phyloP scores from a whole-genome alignment of 768 basidiomycete species.

The Mycena galericulata region DNA sequence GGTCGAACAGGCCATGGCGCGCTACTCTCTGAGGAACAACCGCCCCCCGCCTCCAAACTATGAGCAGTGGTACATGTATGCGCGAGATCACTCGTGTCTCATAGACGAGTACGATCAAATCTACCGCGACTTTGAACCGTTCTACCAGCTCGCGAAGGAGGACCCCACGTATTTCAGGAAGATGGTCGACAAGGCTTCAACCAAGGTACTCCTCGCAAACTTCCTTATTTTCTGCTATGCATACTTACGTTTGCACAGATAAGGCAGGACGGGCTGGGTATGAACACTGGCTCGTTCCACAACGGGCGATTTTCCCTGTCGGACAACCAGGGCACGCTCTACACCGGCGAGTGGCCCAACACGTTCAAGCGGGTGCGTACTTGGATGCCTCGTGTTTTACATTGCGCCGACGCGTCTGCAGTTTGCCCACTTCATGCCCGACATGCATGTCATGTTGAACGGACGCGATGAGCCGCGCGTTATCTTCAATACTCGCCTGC shows the following conservation, averaged over 20 bases:
- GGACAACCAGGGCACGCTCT: conserved; percentile 30
- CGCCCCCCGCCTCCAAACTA: conserved; percentile 32
- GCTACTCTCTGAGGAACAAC: conserved; percentile 31
- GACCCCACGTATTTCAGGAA: conserved; percentile 31
- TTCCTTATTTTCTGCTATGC: background rate
- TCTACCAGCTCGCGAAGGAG: conserved; percentile 34
- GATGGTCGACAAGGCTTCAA: conserved; percentile 23
- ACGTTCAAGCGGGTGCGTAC: conserved; percentile 26
- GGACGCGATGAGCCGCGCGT: conserved; percentile 37
- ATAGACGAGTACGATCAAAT: conserved; percentile 37
- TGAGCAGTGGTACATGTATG: conserved; percentile 32
- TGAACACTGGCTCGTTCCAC: conserved; percentile 28
- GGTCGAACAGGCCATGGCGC: conserved; percentile 29
- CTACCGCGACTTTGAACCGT: conserved; percentile 34
- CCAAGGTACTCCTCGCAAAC: background rate
- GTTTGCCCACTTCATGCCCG: conserved; percentile 28
- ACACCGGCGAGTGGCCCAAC: conserved; percentile 30
- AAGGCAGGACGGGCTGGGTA: conserved; percentile 22
- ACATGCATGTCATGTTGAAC: conserved; percentile 32
- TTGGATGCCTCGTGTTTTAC: background rate
- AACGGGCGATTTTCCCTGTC: conserved; percentile 17
- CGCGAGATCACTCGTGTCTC: conserved; percentile 29
- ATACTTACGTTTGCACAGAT: background rate
- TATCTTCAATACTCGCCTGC: conserved; percentile 28
- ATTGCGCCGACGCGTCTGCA: background rate